These are phyloP conservation scores for Fusarium sp. DNA, from an alignment of 2,329 filamentous ascomycete species.

Conservation along the genomic window DNA sequence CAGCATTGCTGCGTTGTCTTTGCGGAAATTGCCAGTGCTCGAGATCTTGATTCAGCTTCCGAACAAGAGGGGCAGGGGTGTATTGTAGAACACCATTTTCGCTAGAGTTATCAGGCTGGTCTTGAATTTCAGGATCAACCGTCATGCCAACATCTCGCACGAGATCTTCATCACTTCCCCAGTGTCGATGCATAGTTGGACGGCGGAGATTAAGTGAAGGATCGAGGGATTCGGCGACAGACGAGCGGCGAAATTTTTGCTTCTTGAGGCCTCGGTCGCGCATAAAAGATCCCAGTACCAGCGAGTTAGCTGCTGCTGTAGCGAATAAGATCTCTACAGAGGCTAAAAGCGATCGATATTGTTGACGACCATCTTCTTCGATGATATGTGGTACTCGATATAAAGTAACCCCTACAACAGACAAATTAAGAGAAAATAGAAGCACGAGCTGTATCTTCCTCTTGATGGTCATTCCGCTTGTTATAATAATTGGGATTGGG, in stretches of 20 bases:
- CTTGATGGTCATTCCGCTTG: slow-evolving; percentile 81
- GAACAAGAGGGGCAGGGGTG: slow-evolving; percentile 56
- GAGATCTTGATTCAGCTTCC: slow-evolving; percentile 56
- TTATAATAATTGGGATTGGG: slow-evolving; percentile 88
- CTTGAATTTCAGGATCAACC: slow-evolving; percentile 67
- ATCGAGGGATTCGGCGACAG: slow-evolving; percentile 75
- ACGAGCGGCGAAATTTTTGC: slow-evolving; percentile 80
- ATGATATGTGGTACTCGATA: slow-evolving; percentile 89
- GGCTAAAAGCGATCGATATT: slow-evolving; percentile 89
- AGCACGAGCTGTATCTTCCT: slow-evolving; percentile 84
- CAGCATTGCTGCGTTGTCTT: slow-evolving; percentile 55
- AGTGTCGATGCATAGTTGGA: slow-evolving; percentile 73
- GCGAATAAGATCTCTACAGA: slow-evolving; percentile 93
- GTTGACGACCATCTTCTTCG: slow-evolving; percentile 78
- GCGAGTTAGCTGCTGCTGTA: slow-evolving; percentile 86
- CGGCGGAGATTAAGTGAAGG: slow-evolving; percentile 58
- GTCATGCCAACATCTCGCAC: slow-evolving; percentile 85
- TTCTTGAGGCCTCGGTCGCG: slow-evolving; percentile 93
- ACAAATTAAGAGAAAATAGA: slow-evolving; percentile 87
- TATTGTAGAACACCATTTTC: slow-evolving; percentile 53
- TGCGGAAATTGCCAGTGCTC: slow-evolving; percentile 65
- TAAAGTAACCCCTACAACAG: slow-evolving; percentile 83
- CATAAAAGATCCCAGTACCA: slow-evolving; percentile 93
- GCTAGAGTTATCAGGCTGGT: slow-evolving; percentile 50
- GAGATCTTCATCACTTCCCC: slow-evolving; percentile 93